phyloP scores from a whole-genome alignment of 148 eudicot genomes.

The Diospyros kaki region DNA sequence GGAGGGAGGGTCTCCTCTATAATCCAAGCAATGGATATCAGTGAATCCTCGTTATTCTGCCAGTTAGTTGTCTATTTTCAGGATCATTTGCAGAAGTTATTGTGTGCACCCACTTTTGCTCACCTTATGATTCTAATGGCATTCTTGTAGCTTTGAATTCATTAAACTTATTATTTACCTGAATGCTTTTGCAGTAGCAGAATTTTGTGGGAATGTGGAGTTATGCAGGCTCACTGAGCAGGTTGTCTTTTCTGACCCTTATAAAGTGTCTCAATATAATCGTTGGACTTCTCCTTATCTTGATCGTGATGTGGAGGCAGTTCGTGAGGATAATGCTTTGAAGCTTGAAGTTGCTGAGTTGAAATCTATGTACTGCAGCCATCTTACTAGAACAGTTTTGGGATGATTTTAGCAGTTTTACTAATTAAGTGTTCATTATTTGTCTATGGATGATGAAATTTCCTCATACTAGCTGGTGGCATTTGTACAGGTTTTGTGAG shows the following conservation, averaged over 20 bases:
- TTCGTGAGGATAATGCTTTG: conserved; percentile 67
- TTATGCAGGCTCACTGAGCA: conserved; percentile 87
- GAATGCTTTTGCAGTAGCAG: conserved; percentile 63
- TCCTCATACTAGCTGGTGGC: conserved; percentile 4
- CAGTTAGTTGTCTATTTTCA: not conserved
- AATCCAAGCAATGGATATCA: not conserved
- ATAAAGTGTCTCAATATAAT: conserved; percentile 70
- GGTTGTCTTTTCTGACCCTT: conserved; percentile 95
- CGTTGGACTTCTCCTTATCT: conserved; percentile 89
- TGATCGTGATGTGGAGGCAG: conserved; percentile 79
- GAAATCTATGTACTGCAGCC: conserved; percentile 61
- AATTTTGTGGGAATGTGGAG: conserved; percentile 94
- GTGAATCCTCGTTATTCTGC: not conserved
- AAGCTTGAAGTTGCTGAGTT: conserved; percentile 86
- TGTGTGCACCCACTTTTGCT: too few species aligned
- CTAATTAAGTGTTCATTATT: not conserved
- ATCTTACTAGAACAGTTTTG: not conserved
- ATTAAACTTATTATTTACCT: conserved; percentile 4
- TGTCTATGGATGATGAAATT: not conserved
- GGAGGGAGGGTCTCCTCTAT: not conserved
- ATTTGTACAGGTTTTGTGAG: conserved; percentile 76
- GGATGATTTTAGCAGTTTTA: not conserved
- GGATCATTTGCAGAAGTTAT: too few species aligned
- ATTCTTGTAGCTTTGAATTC: not conserved
- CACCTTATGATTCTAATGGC: not conserved